Conservation (phyloP, 192 early-diverging fungal genomes). For the Coemansia sp. region DNA sequence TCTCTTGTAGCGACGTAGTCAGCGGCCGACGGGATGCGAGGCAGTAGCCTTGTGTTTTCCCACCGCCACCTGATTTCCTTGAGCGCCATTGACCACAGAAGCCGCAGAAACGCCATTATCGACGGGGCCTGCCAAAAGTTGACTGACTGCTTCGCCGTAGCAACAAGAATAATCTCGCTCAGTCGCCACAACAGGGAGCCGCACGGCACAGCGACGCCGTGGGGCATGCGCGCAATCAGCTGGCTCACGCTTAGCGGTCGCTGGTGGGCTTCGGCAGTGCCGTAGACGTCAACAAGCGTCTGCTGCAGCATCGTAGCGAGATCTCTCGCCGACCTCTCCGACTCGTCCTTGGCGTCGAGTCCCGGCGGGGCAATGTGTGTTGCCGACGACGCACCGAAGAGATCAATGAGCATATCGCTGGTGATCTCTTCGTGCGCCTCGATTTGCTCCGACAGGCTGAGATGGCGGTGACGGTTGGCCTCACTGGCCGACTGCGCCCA, state of each 20-base stretch:
- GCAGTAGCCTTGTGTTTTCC: slow-evolving; percentile 62
- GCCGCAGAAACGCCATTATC: slow-evolving; percentile 67
- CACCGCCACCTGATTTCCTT: slow-evolving; percentile 64
- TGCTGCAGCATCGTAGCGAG: slow-evolving; percentile 16
- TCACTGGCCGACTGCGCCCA: slow-evolving; percentile 39
- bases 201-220: slow-evolving; percentile 41
- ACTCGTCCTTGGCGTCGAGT: slow-evolving; percentile 5
- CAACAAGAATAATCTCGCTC: slow-evolving; percentile 46
- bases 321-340: slow-evolving; percentile 5
- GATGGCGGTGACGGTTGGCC: slow-evolving; percentile 33
- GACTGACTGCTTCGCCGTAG: slow-evolving; percentile 38
- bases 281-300: slow-evolving; percentile 30
- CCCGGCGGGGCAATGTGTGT: slow-evolving; percentile 30
- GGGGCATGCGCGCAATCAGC: slow-evolving; percentile 42
- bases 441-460: slow-evolving; percentile 41
- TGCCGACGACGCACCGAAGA: slow-evolving; percentile 30
- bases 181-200: slow-evolving; percentile 53
- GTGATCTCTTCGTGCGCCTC: slow-evolving; percentile 45
- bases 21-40: slow-evolving; percentile 48
- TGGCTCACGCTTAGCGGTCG: slow-evolving; percentile 23
- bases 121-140: slow-evolving; percentile 57
- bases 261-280: background rate
- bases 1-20: slow-evolving; percentile 19
- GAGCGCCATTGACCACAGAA: slow-evolving; percentile 68
- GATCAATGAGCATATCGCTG: slow-evolving; percentile 48